A percentile compares a stretch with the other conserved stretches of the same genome.
Conservation (phyloP, 2,329 filamentous ascomycete species). For the Aspergillus piperis region DNA sequence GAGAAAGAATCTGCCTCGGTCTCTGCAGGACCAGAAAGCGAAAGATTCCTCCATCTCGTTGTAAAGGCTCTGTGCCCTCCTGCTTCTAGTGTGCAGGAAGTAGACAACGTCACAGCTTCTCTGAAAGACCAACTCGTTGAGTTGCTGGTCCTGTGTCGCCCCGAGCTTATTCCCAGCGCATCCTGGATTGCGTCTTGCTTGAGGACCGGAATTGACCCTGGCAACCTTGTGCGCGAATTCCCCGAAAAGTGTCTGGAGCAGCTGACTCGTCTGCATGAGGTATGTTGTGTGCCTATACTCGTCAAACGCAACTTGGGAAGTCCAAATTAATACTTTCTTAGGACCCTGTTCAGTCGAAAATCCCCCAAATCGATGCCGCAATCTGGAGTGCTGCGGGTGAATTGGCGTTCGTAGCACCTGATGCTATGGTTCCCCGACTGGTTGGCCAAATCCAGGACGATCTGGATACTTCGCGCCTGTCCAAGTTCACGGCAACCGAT, state of each 20-base stretch:
- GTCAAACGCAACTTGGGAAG: background rate
- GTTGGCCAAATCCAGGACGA: conserved; percentile 73
- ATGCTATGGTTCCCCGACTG: conserved; percentile 73
- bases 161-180: conserved; percentile 72
- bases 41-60: conserved; percentile 61
- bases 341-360: conserved; percentile 38
- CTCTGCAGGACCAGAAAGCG: conserved; percentile 64
- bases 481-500: conserved; percentile 78
- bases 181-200: conserved; percentile 91
- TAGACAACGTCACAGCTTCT: conserved; percentile 44
- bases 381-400: conserved; percentile 86
- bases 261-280: conserved; percentile 61
- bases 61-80: conserved; percentile 48
- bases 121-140: conserved; percentile 73
- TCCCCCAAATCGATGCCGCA: conserved; percentile 57
- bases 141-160: conserved; percentile 74
- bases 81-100: conserved; percentile 25
- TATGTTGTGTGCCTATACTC: conserved; percentile 38
- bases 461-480: conserved; percentile 68
- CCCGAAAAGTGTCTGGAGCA: conserved; percentile 67
- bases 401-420: conserved; percentile 88
- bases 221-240: conserved; percentile 67
- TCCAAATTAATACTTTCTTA: conserved; percentile 13
- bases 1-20: conserved; percentile 76
- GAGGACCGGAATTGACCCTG: conserved; percentile 78